Conservation (phyloP, 495 filamentous ascomycete species). For the Aspergillus carlsbadensis region DNA sequence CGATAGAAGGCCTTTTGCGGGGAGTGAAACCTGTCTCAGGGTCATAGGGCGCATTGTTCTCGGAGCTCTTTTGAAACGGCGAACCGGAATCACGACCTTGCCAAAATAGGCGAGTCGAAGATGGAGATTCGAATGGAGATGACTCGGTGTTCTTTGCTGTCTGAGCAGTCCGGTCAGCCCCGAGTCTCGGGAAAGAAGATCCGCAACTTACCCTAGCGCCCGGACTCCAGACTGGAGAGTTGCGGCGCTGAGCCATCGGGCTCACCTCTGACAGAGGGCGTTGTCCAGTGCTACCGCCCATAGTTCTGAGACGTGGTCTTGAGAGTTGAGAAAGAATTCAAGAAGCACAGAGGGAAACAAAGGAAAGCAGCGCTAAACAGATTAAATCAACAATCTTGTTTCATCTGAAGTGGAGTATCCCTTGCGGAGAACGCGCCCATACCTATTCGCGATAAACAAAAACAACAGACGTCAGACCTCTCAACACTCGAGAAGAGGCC, state of each 20-base stretch:
- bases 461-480: constrained; percentile 5
- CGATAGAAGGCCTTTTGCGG: constrained; percentile 79
- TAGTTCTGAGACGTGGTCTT: constrained; percentile 25
- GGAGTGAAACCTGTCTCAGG: constrained; percentile 64
- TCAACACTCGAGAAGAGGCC: not conserved
- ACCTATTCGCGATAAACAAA: constrained; percentile 19
- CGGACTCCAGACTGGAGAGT: constrained; percentile 78
- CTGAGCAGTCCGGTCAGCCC: constrained; percentile 14
- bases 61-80: constrained; percentile 60
- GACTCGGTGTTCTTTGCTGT: constrained; percentile 60
- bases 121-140: constrained; percentile 68
- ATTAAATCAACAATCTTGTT: constrained; percentile 15
- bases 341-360: constrained; percentile 10
- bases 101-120: constrained; percentile 83
- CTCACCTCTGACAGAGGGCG: constrained; percentile 56
- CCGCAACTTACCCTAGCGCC: constrained; percentile 55
- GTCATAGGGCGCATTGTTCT: constrained; percentile 64
- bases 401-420: constrained; percentile 13
- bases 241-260: constrained; percentile 57
- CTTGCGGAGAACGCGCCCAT: constrained; percentile 23
- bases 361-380: constrained; percentile 15
- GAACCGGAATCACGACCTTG: constrained; percentile 67
- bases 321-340: not conserved
- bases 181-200: constrained; percentile 28
- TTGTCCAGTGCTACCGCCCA: constrained; percentile 41